phyloP scores from a whole-genome alignment of 441 rosid genomes.

The Gossypium gossypioides region DNA sequence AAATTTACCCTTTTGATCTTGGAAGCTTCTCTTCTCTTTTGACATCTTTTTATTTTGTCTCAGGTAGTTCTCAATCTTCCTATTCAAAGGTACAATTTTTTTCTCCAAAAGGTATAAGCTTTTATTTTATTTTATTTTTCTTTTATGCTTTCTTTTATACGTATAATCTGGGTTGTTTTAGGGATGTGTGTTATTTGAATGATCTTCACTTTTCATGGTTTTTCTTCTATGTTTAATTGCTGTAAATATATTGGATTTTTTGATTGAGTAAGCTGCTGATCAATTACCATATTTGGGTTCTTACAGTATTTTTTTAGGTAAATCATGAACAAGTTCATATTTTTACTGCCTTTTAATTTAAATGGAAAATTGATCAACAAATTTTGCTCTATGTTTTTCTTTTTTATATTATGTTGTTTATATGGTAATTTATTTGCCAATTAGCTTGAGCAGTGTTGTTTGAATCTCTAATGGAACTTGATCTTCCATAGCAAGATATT shows the following conservation, averaged over 20 bases:
- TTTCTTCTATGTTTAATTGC: neutral
- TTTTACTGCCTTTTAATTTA: neutral
- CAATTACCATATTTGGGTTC: neutral
- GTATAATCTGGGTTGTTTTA: neutral
- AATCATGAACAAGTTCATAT: neutral
- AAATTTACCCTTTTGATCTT: conserved; percentile 3
- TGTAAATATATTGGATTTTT: neutral
- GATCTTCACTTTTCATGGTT: neutral
- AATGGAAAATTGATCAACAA: neutral
- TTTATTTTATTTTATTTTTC: neutral
- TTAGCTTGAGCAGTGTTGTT: neutral
- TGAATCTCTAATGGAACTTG: conserved; percentile 3
- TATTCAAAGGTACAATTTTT: neutral
- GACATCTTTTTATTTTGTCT: neutral
- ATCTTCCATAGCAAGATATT: neutral
- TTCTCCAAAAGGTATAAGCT: neutral
- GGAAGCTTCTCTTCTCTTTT: neutral
- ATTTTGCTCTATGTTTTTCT: neutral
- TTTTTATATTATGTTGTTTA: neutral
- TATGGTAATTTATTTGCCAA: neutral
- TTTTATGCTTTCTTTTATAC: neutral
- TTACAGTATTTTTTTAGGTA: neutral
- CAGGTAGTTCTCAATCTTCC: neutral
- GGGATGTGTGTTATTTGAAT: neutral
- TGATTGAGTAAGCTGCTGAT: conserved; percentile 3